A percentile compares a stretch with the other conserved stretches of the same genome.
phyloP scores from a whole-genome alignment of 306 rosid genomes.

The Psophocarpus tetragonolobus region DNA sequence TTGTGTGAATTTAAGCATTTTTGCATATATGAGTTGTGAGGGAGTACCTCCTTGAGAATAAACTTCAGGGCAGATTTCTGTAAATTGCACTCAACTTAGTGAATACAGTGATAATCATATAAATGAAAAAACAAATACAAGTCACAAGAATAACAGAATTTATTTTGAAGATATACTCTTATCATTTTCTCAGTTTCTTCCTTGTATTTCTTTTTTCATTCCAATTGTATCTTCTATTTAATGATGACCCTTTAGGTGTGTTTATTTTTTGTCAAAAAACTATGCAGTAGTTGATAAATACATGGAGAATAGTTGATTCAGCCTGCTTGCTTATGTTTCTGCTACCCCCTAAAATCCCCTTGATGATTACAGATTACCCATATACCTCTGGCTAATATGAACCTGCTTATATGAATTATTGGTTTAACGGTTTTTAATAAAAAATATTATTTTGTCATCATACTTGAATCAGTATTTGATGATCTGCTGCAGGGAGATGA shows the following conservation, averaged over 20 bases:
- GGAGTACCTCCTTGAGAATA: not conserved
- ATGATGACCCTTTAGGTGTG: not conserved
- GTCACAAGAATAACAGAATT: not conserved
- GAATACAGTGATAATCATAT: not conserved
- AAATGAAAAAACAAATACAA: not conserved
- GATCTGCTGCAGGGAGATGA: constrained; percentile 85
- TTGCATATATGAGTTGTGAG: no score
- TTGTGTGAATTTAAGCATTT: no score
- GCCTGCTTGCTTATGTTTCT: not conserved
- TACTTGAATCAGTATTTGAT: not conserved
- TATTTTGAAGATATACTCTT: not conserved
- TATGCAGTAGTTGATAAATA: not conserved
- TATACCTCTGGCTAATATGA: not conserved
- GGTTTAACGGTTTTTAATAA: not conserved
- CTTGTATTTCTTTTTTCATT: not conserved
- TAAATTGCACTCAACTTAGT: not conserved
- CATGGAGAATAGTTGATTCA: not conserved
- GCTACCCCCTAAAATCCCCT: not conserved
- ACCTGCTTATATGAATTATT: not conserved
- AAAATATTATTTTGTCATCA: not conserved
- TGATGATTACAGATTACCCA: constrained; percentile 8
- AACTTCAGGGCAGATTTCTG: not conserved
- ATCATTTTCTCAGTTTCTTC: not conserved
- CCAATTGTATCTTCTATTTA: not conserved
- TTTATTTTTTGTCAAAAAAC: not conserved